Evolutionary conservation across 345 rosid species (phyloP).

Genomic region (Tarenaya hassleriana): DNA sequence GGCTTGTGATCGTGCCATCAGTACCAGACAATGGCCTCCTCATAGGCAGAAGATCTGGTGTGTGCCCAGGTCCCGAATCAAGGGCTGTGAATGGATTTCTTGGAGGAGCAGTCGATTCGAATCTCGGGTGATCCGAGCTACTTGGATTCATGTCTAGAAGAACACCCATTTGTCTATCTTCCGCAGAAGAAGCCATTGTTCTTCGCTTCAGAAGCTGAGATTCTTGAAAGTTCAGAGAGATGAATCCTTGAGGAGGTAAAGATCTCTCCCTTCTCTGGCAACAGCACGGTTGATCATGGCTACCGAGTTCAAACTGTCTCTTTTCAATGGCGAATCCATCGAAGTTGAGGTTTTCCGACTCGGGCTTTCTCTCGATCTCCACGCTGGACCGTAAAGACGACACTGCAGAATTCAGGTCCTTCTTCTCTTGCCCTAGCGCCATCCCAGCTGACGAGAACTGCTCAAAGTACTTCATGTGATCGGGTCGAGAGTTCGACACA

Average conservation of each 20-base stretch:
- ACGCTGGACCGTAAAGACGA: constrained; percentile 27
- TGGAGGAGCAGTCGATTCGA: too few species aligned
- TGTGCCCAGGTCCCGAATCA: constrained; percentile 16
- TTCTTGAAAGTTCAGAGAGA: constrained; percentile 34
- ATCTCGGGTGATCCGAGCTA: too few species aligned
- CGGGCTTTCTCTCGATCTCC: too few species aligned
- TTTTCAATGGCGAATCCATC: constrained; percentile 19
- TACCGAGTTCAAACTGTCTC: constrained; percentile 40
- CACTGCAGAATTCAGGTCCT: constrained; percentile 28
- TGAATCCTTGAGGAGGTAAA: constrained; percentile 28
- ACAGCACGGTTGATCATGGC: constrained; percentile 67
- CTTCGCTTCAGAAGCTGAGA: constrained; percentile 43
- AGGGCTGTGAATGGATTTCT: constrained; percentile 8
- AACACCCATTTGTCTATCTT: not conserved
- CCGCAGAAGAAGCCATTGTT: constrained; percentile 31
- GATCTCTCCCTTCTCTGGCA: constrained; percentile 79
- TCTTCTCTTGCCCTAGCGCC: constrained; percentile 24
- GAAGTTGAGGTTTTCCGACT: not conserved
- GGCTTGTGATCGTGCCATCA: constrained; percentile 44
- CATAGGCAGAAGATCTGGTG: not conserved
- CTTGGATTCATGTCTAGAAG: constrained; percentile 10
- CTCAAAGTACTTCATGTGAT: constrained; percentile 31
- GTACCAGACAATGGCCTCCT: too few species aligned
- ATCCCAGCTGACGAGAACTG: constrained; percentile 24
- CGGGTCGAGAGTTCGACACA: constrained; percentile 41